phyloP scores from a whole-genome alignment of 306 rosid genomes.

The cucumber (Cucumis sativus) region DNA sequence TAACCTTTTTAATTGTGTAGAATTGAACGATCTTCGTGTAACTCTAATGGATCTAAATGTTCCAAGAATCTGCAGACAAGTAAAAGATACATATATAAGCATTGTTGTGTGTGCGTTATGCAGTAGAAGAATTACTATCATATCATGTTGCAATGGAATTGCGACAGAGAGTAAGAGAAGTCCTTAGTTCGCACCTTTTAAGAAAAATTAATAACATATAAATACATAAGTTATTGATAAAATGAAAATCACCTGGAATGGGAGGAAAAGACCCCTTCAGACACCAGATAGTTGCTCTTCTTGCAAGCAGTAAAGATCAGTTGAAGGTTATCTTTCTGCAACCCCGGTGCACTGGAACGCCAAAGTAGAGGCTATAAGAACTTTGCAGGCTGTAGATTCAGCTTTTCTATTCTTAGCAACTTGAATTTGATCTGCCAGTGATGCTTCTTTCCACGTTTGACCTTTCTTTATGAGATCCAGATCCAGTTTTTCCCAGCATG shows the following conservation, averaged over 20 bases:
- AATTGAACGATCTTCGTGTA: not conserved
- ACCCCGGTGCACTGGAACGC: not conserved
- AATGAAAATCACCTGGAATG: not conserved
- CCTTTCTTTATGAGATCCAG: conserved; percentile 56
- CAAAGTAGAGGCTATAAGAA: conserved; percentile 15
- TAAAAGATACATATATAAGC: not conserved
- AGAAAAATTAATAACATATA: not conserved
- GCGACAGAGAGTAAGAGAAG: not conserved
- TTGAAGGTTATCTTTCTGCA: not conserved
- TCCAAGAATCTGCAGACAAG: not conserved
- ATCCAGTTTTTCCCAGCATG: conserved; percentile 43
- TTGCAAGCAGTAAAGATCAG: conserved; percentile 12
- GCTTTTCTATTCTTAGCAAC: conserved; percentile 42
- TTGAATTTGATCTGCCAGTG: conserved; percentile 74
- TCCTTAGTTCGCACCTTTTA: not conserved
- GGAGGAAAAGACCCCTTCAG: conserved; percentile 7
- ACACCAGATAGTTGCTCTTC: conserved; percentile 2
- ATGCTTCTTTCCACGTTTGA: conserved; percentile 29
- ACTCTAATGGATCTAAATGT: not conserved
- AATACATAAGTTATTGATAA: not conserved
- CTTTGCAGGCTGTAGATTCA: conserved; percentile 18
- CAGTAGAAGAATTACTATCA: not conserved
- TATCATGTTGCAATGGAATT: not conserved
- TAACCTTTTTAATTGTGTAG: not conserved
- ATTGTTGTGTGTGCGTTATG: not conserved